These are phyloP conservation scores for Diaporthe sp. DNA, from an alignment of 2,329 filamentous ascomycete genomes.

Conservation along the genomic window DNA sequence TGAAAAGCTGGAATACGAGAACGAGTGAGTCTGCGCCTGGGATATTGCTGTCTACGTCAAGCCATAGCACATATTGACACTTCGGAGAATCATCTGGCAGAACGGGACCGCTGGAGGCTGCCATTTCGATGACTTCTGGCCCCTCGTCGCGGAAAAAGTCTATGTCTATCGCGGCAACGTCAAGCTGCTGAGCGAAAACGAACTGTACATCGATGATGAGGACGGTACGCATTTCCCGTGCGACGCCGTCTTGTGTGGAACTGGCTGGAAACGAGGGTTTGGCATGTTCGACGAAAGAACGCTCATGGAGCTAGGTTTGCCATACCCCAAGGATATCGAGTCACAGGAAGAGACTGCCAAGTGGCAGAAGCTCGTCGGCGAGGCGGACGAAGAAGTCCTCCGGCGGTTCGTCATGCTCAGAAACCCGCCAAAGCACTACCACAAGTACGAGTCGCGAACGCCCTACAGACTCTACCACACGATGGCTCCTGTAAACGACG, in stretches of 20 bases:
- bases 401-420: conserved; percentile 12
- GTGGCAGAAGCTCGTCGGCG: neutral
- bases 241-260: neutral
- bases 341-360: neutral
- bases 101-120: neutral
- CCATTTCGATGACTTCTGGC: conserved; percentile 13
- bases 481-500: neutral
- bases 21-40: neutral
- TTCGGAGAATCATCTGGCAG: neutral
- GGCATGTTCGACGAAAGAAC: neutral
- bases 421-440: neutral
- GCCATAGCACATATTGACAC: neutral
- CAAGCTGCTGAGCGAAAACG: neutral
- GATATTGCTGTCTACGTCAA: neutral
- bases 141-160: conserved; percentile 2
- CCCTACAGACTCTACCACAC: neutral
- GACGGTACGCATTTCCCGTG: neutral
- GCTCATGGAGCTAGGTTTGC: neutral
- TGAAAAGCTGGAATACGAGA: neutral
- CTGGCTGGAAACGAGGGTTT: neutral
- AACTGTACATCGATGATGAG: neutral
- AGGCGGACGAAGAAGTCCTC: neutral
- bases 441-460: neutral
- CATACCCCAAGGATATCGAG: neutral
- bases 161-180: neutral